Evolutionary conservation across 2,329 filamentous ascomycete species (phyloP), one percentile per base, ranked within the genome.

Genomic region (Thelonectria blattea): DNA sequence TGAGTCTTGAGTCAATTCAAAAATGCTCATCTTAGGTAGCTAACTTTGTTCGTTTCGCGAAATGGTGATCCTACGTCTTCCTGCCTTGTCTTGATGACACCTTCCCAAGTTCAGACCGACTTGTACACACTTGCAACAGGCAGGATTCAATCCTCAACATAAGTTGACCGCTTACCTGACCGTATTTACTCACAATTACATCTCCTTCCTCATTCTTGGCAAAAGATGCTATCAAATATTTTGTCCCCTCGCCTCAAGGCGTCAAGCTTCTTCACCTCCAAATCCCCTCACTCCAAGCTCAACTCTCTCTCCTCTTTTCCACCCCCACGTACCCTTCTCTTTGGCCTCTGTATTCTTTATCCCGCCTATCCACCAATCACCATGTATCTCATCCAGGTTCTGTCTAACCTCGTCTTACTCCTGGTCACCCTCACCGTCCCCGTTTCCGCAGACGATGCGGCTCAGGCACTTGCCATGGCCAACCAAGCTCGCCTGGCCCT

Each of bases 401-500:
- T 68, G 17, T 45, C 58, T 27, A 60, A 30, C n/a, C 17, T 69
- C 22, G 24, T 53, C 46, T 22, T 69, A 20, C n/a, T 71, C 20
- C 39, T 60, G 32, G 43, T 55, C 12, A 34, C 17, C 49, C 52
- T 46, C n/a, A 52, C 20, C 14, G 64, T 58, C 18, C 52, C 22
- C 15, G 64, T 59, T 17, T 63, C 64, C 55, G 65, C 61, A 15
- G 62, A 72, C 17, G 70, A 76, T 32, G 45, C 43, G 42, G 62
- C 14, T 20, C 55, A 61, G 12, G 72, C 73, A 30, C 57, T 76
- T 49, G 58, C 57, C 37, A 67, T 71, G 41, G 61, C 77, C 62
- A 77, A 77, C 46, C 67, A 72, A 55, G 74, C 70, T 46, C 73
- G 74, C 7, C 61, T 66, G 37, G 64, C 64, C 5, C 62, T 72